Conservation (phyloP, 345 rosid genomes). For the Psidium friedrichsthalianum region DNA sequence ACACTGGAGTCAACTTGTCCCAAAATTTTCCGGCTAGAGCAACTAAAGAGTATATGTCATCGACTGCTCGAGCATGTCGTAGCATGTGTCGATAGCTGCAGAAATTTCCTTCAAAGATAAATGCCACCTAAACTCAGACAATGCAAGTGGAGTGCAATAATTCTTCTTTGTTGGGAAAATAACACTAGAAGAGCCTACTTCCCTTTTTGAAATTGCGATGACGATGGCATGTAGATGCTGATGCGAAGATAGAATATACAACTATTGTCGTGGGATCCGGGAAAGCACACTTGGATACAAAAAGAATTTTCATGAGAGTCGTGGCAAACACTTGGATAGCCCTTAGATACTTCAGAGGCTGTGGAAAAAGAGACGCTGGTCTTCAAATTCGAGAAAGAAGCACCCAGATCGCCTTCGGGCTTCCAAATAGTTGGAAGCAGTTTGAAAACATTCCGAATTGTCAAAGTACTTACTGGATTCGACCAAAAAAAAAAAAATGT, state of each 20-base stretch:
- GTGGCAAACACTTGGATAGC: neutral
- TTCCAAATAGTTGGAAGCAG: too few relatives aligned
- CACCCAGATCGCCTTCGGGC: too few relatives aligned
- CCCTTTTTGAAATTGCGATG: neutral
- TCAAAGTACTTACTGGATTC: too few relatives aligned
- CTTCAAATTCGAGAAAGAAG: too few relatives aligned
- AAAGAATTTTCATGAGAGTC: neutral
- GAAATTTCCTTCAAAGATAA: neutral
- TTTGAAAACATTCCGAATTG: too few relatives aligned
- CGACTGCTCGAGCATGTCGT: too few relatives aligned
- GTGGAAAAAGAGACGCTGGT: too few relatives aligned
- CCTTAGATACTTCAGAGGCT: neutral
- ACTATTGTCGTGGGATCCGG: neutral
- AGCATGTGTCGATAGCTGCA: neutral
- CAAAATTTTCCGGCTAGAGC: too few relatives aligned
- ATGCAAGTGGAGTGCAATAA: neutral
- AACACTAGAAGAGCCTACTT: neutral
- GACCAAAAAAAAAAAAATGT: too few relatives aligned
- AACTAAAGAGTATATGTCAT: too few relatives aligned
- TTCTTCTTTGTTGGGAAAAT: neutral
- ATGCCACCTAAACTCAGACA: neutral
- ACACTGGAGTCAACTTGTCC: too few relatives aligned
- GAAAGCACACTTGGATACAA: neutral
- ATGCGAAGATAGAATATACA: neutral
- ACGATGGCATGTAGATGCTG: neutral